Evolutionary conservation across 2,329 filamentous ascomycete genomes (phyloP).

Genomic region (Boeremia lycopersici): DNA sequence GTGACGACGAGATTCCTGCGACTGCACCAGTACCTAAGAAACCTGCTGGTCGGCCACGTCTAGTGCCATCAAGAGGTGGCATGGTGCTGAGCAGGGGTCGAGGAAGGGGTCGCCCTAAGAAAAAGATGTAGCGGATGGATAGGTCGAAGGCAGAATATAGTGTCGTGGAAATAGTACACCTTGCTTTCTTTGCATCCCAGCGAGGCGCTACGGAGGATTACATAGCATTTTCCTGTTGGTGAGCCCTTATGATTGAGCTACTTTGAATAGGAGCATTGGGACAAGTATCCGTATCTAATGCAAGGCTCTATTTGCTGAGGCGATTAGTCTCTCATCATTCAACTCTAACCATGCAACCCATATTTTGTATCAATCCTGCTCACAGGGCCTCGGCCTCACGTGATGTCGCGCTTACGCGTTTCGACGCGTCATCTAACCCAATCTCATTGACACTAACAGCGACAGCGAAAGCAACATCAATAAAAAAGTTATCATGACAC

Average conservation of each 20-base stretch:
- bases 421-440: background rate
- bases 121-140: conserved; percentile 17
- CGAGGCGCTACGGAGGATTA: background rate
- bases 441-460: background rate
- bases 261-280: background rate
- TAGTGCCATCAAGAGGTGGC: conserved; percentile 16
- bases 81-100: conserved; percentile 34
- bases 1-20: conserved; percentile 43
- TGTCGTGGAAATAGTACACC: background rate
- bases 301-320: too few species aligned
- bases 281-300: background rate
- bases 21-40: conserved; percentile 31
- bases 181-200: conserved; percentile 2
- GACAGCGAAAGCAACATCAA: background rate
- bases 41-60: conserved; percentile 24
- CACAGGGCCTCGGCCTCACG: background rate
- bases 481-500: conserved; percentile 7
- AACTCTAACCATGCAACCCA: too few species aligned
- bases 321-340: too few species aligned
- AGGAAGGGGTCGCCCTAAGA: conserved; percentile 35
- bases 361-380: too few species aligned
- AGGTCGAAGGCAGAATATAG: background rate
- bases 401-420: conserved; percentile 3
- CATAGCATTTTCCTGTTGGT: background rate
- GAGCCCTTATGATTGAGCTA: background rate